Evolutionary conservation across 2,329 filamentous ascomycete genomes (phyloP).

Genomic region (Helotiales sp.): DNA sequence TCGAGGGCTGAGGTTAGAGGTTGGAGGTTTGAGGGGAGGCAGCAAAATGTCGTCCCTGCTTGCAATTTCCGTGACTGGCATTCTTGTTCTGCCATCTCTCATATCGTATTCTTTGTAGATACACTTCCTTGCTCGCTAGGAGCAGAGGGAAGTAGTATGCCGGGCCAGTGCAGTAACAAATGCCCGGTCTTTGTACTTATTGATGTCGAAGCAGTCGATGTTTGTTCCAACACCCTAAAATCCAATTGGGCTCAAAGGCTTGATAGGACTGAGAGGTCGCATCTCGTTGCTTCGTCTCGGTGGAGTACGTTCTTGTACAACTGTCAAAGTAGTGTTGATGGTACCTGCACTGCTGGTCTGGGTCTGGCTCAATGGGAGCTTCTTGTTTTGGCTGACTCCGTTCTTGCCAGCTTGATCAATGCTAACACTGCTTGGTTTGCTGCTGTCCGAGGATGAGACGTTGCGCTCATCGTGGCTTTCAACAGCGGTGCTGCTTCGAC

Average conservation of each 20-base stretch:
- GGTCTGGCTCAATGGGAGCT: slow-evolving; percentile 50
- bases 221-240: slow-evolving; percentile 44
- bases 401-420: slow-evolving; percentile 34
- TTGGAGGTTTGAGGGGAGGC: not conserved
- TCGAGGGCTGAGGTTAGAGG: not conserved
- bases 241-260: slow-evolving; percentile 67
- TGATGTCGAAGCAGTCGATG: not conserved
- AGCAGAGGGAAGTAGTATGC: not conserved
- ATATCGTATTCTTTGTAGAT: not conserved
- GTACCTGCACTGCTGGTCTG: slow-evolving; percentile 48
- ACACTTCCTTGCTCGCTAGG: not conserved
- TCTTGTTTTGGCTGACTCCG: slow-evolving; percentile 44
- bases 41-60: not conserved
- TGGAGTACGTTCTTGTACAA: slow-evolving; percentile 35
- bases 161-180: not conserved
- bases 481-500: slow-evolving; percentile 40
- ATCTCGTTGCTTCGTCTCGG: slow-evolving; percentile 35
- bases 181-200: not conserved
- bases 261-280: slow-evolving; percentile 65
- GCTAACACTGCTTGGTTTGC: slow-evolving; percentile 53
- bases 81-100: not conserved
- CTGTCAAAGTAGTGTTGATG: slow-evolving; percentile 37
- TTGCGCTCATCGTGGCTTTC: slow-evolving; percentile 57
- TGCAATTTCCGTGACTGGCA: not conserved
- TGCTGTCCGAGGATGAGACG: slow-evolving; percentile 69